Percentiles rank a stretch among this genome's conserved stretches.
Conservation (phyloP, 306 rosid species). For the Pyrus communis region DNA sequence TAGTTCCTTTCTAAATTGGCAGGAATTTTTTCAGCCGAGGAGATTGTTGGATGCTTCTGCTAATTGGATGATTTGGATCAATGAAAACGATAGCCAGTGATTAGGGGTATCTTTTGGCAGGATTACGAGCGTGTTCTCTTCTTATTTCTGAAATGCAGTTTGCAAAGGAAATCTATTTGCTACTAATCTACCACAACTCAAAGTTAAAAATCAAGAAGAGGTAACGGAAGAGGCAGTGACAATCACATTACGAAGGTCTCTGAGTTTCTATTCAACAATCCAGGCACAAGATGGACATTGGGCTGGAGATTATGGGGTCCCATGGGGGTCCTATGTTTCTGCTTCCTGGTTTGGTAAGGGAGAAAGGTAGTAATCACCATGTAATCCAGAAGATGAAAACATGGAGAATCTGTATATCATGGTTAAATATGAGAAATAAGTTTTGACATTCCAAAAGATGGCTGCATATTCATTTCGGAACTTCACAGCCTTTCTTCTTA, state of each 20-base stretch:
- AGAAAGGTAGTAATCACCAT: not conserved
- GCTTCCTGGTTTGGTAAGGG: too few species aligned
- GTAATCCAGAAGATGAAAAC: not conserved
- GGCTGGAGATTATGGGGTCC: too few species aligned
- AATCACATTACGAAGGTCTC: too few species aligned
- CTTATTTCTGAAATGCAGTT: conserved; percentile 5
- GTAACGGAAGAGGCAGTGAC: conserved; percentile 11
- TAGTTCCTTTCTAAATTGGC: conserved; percentile 13
- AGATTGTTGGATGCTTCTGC: conserved; percentile 21
- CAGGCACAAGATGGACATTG: too few species aligned
- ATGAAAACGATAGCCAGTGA: conserved; percentile 34
- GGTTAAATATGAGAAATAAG: not conserved
- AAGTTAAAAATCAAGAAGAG: conserved; percentile 25
- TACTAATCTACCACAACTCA: conserved; percentile 17
- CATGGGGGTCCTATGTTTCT: too few species aligned
- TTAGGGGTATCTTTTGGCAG: conserved; percentile 33
- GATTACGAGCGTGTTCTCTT: not conserved
- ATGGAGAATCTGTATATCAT: not conserved
- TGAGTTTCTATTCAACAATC: too few species aligned
- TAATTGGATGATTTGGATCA: conserved; percentile 16
- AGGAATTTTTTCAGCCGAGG: conserved; percentile 13
- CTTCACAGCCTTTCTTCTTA: not conserved
- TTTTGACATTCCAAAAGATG: not conserved
- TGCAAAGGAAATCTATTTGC: conserved; percentile 9
- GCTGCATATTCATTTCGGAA: not conserved